Base-by-base conservation (phyloP, 2,329 filamentous ascomycete species). In the Sarocladium oryzae region DNA sequence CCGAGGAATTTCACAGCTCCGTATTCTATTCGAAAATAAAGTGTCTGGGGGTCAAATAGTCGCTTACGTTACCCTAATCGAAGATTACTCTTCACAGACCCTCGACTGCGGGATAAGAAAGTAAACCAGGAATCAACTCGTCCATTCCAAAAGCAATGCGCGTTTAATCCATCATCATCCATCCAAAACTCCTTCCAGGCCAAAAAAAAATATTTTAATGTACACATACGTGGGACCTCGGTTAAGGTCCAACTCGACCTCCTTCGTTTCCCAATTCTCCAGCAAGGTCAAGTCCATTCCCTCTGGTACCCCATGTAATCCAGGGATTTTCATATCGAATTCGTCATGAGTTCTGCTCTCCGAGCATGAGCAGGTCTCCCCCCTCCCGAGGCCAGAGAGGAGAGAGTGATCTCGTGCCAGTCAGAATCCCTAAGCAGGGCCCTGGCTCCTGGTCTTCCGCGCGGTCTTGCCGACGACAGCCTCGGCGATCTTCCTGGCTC, bases 401-500 rank as follows among this genome's bases (percentile, higher is more conserved):
- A n/a, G n/a, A n/a, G n/a, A n/a, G n/a, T n/a, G n/a, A n/a, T n/a
- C n/a, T n/a, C 7, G n/a, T 50, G 37, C 37, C 32, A 52, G 48
- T 69, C 9, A 18, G 18, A 7, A 10, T 20, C 38, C 11, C 36
- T 28, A 46, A 20, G 38, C 66, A 2, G 67, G 65, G 1, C 70
- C 70, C 56, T 73, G 70, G 53, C 70, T 73, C 46, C 70, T 64
- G 7, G 70, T 73, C 66, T 71, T 72, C 38, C 70, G 64, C 41
- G 64, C 63, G 6, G 70, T 70, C 52, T 54, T 65, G 16, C 70
- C 70, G 15, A 65, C 65, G 2, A 56, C 50, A 0, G 64, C 58
- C 18, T 57, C 50, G n/a, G 56, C 53, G 53, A 64, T 71, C 59
- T 71, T 71, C 13, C 67, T 64, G 55, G 69, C 70, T 57, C 63